phyloP scores from a whole-genome alignment of 805 yeast species.

The Candida berthetii region DNA sequence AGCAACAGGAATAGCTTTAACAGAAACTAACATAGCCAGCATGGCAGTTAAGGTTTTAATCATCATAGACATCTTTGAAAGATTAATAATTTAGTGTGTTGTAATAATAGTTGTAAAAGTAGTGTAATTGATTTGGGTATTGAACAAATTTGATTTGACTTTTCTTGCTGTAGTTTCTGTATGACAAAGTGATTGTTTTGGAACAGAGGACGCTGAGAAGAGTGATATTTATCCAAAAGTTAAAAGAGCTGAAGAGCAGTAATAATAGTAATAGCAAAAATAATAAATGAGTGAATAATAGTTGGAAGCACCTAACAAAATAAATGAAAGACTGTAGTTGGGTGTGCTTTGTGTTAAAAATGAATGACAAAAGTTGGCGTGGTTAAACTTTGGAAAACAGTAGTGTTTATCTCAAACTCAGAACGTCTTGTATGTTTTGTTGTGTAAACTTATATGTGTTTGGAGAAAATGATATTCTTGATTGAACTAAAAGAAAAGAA shows the following conservation, averaged over 20 bases:
- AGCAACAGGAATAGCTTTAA: constrained; percentile 15
- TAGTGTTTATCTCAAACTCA: background rate
- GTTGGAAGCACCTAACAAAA: constrained; percentile 12
- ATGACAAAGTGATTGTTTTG: background rate
- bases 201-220: background rate
- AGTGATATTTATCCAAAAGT: background rate
- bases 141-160: constrained; percentile 1
- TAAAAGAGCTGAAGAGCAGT: background rate
- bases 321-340: constrained; percentile 16
- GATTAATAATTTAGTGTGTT: background rate
- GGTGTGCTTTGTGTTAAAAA: constrained; percentile 1
- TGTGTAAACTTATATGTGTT: too few relatives aligned
- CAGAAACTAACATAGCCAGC: constrained; percentile 13
- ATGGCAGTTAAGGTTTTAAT: background rate
- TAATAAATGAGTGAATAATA: constrained; percentile 11
- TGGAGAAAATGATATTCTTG: too few relatives aligned
- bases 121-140: background rate
- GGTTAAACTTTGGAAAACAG: background rate
- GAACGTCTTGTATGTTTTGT: background rate
- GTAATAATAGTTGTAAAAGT: background rate
- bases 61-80: background rate
- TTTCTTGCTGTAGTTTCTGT: background rate
- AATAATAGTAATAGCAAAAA: background rate
- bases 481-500: too few relatives aligned
- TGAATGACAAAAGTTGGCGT: constrained; percentile 1